Conservation (phyloP, 1,284 basidiomycete species). For the Waitea zeae region DNA sequence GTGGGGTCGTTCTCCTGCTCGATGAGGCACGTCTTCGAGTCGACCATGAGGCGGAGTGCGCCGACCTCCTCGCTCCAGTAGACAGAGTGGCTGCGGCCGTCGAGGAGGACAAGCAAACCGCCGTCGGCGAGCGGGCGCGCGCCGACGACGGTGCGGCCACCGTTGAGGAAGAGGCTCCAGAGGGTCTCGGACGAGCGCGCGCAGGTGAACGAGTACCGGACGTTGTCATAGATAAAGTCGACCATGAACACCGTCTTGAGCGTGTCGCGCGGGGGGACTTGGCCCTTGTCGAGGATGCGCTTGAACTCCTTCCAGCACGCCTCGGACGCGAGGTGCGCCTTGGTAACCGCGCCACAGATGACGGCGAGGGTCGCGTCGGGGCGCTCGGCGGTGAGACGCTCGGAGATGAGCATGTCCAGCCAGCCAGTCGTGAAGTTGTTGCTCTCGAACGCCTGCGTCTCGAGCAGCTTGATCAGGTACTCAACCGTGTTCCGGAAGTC, state of each 20-base stretch:
- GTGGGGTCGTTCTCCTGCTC: constrained; percentile 99
- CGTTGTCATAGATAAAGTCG: constrained; percentile 96
- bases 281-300: constrained; percentile 92
- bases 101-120: constrained; percentile 81
- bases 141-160: constrained; percentile 80
- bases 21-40: constrained; percentile 94
- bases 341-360: constrained; percentile 93
- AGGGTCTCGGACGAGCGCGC: constrained; percentile 76
- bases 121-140: constrained; percentile 88
- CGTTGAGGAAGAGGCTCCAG: constrained; percentile 96
- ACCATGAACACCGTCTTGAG: constrained; percentile 95
- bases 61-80: constrained; percentile 99
- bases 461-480: constrained; percentile 94
- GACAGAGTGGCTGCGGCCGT: constrained; percentile 91
- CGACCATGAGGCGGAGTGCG: constrained; percentile 84
- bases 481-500: constrained; percentile 99
- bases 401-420: constrained; percentile 95
- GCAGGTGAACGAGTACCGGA: constrained; percentile 92
- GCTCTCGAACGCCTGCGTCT: constrained; percentile 91
- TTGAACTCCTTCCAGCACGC: constrained; percentile 90
- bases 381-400: constrained; percentile 91
- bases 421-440: constrained; percentile 98
- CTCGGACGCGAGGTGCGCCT: constrained; percentile 83
- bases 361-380: constrained; percentile 89
- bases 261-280: constrained; percentile 88